Base-by-base conservation (phyloP, 2,329 filamentous ascomycete species). In the Epichloe sibirici region DNA sequence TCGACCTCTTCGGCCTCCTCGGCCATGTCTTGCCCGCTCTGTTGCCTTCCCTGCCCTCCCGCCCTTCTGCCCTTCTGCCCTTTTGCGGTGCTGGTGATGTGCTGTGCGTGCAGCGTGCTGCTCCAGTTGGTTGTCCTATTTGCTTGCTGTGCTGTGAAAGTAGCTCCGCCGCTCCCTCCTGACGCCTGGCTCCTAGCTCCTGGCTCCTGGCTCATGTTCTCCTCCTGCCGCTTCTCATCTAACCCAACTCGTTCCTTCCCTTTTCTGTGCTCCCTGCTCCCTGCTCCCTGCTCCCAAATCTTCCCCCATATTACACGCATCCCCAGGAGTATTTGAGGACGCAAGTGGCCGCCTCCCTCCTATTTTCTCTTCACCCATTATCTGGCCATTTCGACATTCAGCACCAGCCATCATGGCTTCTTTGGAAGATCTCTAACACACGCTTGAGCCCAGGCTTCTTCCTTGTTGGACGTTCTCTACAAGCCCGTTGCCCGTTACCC, bases 341-440 rank as follows among this genome's bases (percentile, higher is more conserved):
- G 39, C 51, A 53, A 44, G 38, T 51, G 48, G 47, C 53, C 53
- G 34, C 44, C 38, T 55, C 44, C 45, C 51, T 53, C 39, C 13
- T 38, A 12, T 31, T 17, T 39, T 31, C 34, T 21, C 35, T 47
- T n/a, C 50, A 53, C 51, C 53, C 53, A 53, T 45, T 39, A 53
- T 50, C 45, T 55, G 48, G 51, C 53, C 51, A 55, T 55, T 51
- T 50, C 50, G 17, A 40, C 34, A 46, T 23, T 49, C 51, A 38
- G 21, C 39, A 50, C 39, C 47, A 23, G 51, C 48, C 51, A 51
- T 37, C 48, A 55, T 55, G 53, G 51, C 47, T 38, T 43, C 51
- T 28, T 40, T 53, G 50, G 45, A 49, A 45, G 53, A 49, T 53
- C 53, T 55, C 48, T 55, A 55, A 53, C 53, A 50, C 48, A 39